A percentile compares a stretch with the other conserved stretches of the same genome.
These are phyloP conservation scores for Spinacia oleracea DNA, from an alignment of 179 eudicot species.

Conservation along the genomic window DNA sequence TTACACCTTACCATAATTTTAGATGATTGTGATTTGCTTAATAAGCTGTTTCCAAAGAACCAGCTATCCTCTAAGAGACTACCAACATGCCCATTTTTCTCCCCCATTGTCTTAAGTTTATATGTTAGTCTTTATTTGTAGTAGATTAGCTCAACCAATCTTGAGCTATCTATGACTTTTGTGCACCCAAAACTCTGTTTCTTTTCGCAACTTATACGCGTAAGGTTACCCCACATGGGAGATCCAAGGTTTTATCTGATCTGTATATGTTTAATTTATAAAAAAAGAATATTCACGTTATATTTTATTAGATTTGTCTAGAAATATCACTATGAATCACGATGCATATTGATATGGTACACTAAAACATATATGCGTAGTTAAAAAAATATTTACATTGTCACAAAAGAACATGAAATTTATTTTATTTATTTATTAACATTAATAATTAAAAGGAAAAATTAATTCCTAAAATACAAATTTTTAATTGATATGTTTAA, in stretches of 20 bases:
- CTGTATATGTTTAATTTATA: conserved; percentile 21
- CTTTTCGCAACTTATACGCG: conserved; percentile 7
- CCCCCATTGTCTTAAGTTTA: conserved; percentile 12
- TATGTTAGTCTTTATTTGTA: neutral
- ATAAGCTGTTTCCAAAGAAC: conserved; percentile 56
- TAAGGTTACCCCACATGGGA: conserved; percentile 20
- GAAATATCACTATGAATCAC: too few relatives aligned
- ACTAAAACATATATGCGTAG: too few relatives aligned
- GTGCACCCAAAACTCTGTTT: neutral
- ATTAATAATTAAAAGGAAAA: too few relatives aligned
- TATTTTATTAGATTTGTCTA: too few relatives aligned
- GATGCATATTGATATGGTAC: too few relatives aligned
- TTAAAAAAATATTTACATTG: too few relatives aligned
- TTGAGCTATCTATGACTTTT: conserved; percentile 21
- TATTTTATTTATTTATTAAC: too few relatives aligned
- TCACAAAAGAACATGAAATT: too few relatives aligned
- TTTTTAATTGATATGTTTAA: too few relatives aligned
- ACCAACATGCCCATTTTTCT: conserved; percentile 34
- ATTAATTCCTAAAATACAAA: too few relatives aligned
- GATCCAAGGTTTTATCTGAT: conserved; percentile 24
- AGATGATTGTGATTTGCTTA: conserved; percentile 31
- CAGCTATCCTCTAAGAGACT: conserved; percentile 52
- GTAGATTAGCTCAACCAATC: conserved; percentile 25
- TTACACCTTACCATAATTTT: conserved; percentile 39
- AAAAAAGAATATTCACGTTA: too few relatives aligned